Evolutionary conservation across 441 rosid genomes (phyloP).

Genomic region (Rhodomyrtus psidioides): DNA sequence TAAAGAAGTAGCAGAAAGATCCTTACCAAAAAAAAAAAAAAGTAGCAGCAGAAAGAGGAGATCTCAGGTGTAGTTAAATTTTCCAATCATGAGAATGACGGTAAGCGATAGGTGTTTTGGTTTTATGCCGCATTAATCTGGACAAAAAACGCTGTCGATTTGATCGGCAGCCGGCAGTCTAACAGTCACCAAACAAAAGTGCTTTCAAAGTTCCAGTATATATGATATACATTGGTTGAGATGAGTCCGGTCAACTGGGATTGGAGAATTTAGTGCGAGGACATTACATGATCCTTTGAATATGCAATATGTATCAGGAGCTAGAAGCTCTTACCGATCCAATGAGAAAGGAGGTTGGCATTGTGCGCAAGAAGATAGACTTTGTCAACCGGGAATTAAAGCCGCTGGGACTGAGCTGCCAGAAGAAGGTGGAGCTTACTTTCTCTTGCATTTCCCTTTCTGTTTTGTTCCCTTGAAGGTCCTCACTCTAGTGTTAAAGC

Average conservation of each 20-base stretch:
- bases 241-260: neutral
- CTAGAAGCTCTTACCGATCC: slow-evolving; percentile 88
- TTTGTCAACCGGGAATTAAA: slow-evolving; percentile 51
- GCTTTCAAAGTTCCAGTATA: neutral
- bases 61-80: neutral
- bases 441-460: neutral
- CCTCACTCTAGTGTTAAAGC: neutral
- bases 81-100: neutral
- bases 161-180: neutral
- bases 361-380: slow-evolving; percentile 66
- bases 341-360: slow-evolving; percentile 59
- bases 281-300: neutral
- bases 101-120: neutral
- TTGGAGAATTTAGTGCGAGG: neutral
- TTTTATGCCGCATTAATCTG: neutral
- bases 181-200: neutral
- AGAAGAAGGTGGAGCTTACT: slow-evolving; percentile 52
- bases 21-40: too few relatives aligned
- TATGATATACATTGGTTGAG: neutral
- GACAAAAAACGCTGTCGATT: neutral
- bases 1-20: neutral
- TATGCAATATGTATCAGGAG: slow-evolving; percentile 36
- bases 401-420: slow-evolving; percentile 70
- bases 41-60: neutral
- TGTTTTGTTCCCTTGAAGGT: neutral